Evolutionary conservation across 2,329 filamentous ascomycete genomes (phyloP).

Genomic region (Emericellopsis atlantica): DNA sequence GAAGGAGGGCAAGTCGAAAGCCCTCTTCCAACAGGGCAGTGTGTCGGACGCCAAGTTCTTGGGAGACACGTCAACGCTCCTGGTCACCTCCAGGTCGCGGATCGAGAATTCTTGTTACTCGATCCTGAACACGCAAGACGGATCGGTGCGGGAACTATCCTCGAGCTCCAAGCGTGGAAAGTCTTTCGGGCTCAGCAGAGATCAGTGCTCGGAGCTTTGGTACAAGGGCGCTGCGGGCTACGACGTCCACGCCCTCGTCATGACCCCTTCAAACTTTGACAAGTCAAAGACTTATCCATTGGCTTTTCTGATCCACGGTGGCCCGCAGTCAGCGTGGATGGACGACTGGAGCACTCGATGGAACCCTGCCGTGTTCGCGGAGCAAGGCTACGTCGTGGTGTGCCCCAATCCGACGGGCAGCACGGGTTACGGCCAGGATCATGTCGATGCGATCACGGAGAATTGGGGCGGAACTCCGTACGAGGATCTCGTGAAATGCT

Average conservation of each 20-base stretch:
- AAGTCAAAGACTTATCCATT: constrained; percentile 63
- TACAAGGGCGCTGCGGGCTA: constrained; percentile 52
- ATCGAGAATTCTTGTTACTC: constrained; percentile 62
- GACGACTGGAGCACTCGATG: constrained; percentile 72
- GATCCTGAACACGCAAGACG: constrained; percentile 36
- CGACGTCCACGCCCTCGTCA: constrained; percentile 54
- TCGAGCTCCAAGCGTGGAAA: constrained; percentile 54
- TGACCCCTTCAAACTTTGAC: constrained; percentile 57
- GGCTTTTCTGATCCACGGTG: constrained; percentile 70
- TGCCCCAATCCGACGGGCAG: constrained; percentile 74
- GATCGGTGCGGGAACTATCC: constrained; percentile 33
- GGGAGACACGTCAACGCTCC: constrained; percentile 32
- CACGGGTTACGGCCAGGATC: constrained; percentile 68
- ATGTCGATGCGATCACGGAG: constrained; percentile 63
- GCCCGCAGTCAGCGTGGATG: constrained; percentile 64
- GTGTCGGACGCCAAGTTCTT: constrained; percentile 42
- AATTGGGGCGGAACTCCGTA: constrained; percentile 84
- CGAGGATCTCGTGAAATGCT: constrained; percentile 65
- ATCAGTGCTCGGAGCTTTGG: constrained; percentile 57
- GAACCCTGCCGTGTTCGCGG: constrained; percentile 78
- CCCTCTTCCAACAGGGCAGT: constrained; percentile 39
- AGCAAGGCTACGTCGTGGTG: constrained; percentile 77
- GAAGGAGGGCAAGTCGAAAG: constrained; percentile 31
- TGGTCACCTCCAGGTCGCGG: constrained; percentile 56
- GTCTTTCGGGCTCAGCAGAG: constrained; percentile 50